Evolutionary conservation across 2,329 filamentous ascomycete genomes (phyloP).

Genomic region (Ceratocystis harringtonii): DNA sequence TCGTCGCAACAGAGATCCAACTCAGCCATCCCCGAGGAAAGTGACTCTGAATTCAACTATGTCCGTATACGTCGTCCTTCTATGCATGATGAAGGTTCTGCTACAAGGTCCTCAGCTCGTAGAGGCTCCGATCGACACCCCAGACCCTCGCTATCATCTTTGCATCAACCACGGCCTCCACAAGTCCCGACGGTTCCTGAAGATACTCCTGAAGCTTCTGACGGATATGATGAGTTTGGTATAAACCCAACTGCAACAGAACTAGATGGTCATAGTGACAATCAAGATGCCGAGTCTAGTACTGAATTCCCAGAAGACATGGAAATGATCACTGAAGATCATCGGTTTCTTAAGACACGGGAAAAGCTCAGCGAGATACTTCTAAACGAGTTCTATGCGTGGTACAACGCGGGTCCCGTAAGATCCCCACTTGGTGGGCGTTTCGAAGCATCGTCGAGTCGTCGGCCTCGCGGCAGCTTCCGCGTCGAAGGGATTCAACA

Average conservation of each 20-base stretch:
- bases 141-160: background rate
- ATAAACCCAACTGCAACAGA: constrained; percentile 1
- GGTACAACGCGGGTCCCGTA: background rate
- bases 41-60: background rate
- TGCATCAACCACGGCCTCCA: background rate
- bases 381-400: background rate
- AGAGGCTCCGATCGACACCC: background rate
- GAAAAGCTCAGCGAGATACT: background rate
- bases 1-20: constrained; percentile 9
- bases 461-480: constrained; percentile 10
- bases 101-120: background rate
- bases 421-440: background rate
- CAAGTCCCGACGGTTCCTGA: constrained; percentile 1
- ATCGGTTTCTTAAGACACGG: constrained; percentile 5
- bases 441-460: background rate
- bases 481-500: constrained; percentile 7
- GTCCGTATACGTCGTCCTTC: background rate
- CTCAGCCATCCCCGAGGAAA: constrained; percentile 10
- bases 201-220: background rate
- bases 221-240: background rate
- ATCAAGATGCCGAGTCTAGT: background rate
- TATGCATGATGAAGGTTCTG: constrained; percentile 2
- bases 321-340: constrained; percentile 1
- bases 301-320: constrained; percentile 9
- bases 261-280: constrained; percentile 4